phyloP scores from a whole-genome alignment of 768 basidiomycete genomes.

The Lactifluus subvellereus region DNA sequence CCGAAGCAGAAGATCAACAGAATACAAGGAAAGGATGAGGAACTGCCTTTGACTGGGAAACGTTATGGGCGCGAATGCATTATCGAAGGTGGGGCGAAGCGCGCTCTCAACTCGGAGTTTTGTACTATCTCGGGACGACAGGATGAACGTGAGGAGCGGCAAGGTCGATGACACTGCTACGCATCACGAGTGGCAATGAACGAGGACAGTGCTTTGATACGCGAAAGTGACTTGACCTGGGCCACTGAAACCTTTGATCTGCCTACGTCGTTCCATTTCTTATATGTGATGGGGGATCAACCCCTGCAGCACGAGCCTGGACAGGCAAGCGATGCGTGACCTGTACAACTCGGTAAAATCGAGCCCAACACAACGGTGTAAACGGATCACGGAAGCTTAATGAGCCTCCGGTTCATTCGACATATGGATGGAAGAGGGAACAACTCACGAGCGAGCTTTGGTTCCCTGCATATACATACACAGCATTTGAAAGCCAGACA shows the following conservation, averaged over 20 bases:
- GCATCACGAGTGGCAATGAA: background rate
- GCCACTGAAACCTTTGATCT: slow-evolving; percentile 2
- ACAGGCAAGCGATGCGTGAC: background rate
- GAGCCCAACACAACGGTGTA: slow-evolving; percentile 5
- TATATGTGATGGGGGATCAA: background rate
- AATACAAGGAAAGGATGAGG: background rate
- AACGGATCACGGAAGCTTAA: background rate
- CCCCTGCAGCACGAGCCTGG: background rate
- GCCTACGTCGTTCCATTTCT: background rate
- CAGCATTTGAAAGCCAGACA: background rate
- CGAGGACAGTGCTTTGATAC: background rate
- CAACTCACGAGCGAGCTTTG: background rate
- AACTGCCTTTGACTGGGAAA: background rate
- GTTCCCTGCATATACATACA: background rate
- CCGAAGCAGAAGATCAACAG: background rate
- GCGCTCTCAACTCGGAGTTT: background rate
- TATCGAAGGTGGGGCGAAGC: background rate
- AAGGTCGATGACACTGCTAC: background rate
- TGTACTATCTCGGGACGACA: background rate
- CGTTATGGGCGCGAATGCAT: background rate
- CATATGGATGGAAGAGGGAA: background rate
- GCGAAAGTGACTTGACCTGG: background rate
- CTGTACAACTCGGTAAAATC: background rate
- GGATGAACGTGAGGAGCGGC: background rate
- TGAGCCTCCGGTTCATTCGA: background rate